Evolutionary conservation across 345 rosid species (phyloP).

Genomic region (Citrus trifoliata): DNA sequence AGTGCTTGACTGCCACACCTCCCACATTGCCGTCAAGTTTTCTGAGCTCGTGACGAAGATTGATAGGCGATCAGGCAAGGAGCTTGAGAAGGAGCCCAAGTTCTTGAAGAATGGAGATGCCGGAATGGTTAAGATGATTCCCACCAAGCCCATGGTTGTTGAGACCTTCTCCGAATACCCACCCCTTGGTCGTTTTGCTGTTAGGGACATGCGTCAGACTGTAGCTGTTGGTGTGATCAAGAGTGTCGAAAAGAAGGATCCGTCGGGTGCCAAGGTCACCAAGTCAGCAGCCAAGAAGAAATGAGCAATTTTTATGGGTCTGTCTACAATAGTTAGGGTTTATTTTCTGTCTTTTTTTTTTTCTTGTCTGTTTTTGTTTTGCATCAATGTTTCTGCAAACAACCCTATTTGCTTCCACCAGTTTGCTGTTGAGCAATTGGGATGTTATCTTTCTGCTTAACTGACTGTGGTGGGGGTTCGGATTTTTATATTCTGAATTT

Average conservation of each 20-base stretch:
- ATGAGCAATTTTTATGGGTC: background rate
- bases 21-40: slow-evolving; percentile 59
- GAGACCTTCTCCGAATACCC: slow-evolving; percentile 30
- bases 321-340: background rate
- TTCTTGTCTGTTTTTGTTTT: background rate
- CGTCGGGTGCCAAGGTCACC: slow-evolving; percentile 18
- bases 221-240: slow-evolving; percentile 20
- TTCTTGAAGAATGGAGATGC: slow-evolving; percentile 70
- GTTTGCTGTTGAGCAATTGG: background rate
- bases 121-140: slow-evolving; percentile 53
- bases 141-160: slow-evolving; percentile 39
- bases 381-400: background rate
- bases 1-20: slow-evolving; percentile 56
- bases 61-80: slow-evolving; percentile 65
- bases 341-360: too few species aligned
- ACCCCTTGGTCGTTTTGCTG: slow-evolving; percentile 5
- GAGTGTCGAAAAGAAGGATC: slow-evolving; percentile 23
- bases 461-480: background rate
- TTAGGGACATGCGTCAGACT: slow-evolving; percentile 23
- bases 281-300: background rate
- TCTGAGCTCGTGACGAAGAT: slow-evolving; percentile 62
- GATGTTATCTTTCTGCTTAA: background rate
- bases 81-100: slow-evolving; percentile 62
- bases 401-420: background rate
- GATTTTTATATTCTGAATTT: background rate